Conservation (phyloP, 2,329 filamentous ascomycete species). For the Lachnellula willkommii region DNA sequence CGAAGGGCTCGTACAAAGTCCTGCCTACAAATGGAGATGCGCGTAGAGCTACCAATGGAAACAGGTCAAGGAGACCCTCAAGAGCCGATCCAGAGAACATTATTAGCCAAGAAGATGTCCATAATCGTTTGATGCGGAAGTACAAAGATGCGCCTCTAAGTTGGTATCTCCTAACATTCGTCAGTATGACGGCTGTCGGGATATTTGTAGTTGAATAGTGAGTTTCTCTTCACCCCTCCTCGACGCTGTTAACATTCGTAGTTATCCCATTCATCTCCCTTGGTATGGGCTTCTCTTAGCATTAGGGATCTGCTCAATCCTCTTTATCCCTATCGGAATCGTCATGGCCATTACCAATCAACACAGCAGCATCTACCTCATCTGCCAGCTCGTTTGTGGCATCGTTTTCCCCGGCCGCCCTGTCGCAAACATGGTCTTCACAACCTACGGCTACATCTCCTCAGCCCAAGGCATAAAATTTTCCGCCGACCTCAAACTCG, state of each 20-base stretch:
- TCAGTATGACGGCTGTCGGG: slow-evolving; percentile 70
- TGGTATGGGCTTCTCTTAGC: slow-evolving; percentile 83
- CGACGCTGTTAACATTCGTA: slow-evolving; percentile 31
- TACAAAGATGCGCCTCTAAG: slow-evolving; percentile 76
- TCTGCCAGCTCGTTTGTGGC: slow-evolving; percentile 80
- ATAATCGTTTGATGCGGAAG: slow-evolving; percentile 74
- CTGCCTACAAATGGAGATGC: slow-evolving; percentile 28
- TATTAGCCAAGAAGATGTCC: slow-evolving; percentile 71
- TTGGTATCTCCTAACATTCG: slow-evolving; percentile 75
- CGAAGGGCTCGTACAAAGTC: slow-evolving; percentile 49
- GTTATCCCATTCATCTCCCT: slow-evolving; percentile 73
- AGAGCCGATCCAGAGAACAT: slow-evolving; percentile 47
- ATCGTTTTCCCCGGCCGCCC: slow-evolving; percentile 77
- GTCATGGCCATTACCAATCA: slow-evolving; percentile 92
- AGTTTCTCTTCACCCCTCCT: slow-evolving; percentile 34
- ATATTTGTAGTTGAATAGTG: slow-evolving; percentile 83
- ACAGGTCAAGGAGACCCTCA: slow-evolving; percentile 15
- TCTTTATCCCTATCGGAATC: slow-evolving; percentile 87
- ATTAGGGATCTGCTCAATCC: slow-evolving; percentile 68
- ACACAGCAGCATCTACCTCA: slow-evolving; percentile 78
- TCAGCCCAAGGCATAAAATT: slow-evolving; percentile 88
- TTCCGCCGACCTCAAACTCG: slow-evolving; percentile 78
- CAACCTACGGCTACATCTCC: slow-evolving; percentile 85
- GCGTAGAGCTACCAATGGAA: slow-evolving; percentile 5
- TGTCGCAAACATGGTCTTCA: slow-evolving; percentile 90